Percentiles rank a stretch among this genome's conserved stretches.
These are phyloP conservation scores for Neurospora sp. DNA, from an alignment of 495 filamentous ascomycete genomes.

Conservation along the genomic window DNA sequence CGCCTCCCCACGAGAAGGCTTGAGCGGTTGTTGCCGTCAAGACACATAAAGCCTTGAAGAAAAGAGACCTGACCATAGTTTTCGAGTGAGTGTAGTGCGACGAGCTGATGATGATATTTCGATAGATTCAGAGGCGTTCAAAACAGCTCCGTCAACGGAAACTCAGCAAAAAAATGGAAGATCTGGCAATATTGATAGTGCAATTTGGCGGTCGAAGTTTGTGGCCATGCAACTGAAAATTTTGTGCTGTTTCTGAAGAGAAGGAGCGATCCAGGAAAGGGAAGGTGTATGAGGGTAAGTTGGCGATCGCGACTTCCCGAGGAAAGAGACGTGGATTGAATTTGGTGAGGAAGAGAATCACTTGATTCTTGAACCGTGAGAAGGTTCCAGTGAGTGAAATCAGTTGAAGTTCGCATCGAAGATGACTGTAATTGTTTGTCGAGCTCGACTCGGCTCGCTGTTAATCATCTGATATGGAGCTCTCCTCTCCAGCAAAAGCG, in stretches of 20 bases:
- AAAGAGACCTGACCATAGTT: conserved; percentile 1
- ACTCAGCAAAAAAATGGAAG: background rate
- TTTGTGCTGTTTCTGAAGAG: background rate
- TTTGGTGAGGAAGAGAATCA: background rate
- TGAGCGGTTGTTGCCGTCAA: background rate
- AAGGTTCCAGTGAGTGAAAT: background rate
- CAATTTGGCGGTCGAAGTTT: background rate
- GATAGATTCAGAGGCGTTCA: background rate
- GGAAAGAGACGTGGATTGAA: background rate
- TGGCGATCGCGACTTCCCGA: background rate
- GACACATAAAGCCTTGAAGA: conserved; percentile 5
- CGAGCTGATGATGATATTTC: background rate
- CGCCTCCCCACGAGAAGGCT: conserved; percentile 23
- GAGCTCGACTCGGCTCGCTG: background rate
- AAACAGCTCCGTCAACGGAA: background rate
- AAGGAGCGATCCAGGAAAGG: background rate
- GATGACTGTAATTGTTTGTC: background rate
- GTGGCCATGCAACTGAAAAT: background rate
- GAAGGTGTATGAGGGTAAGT: background rate
- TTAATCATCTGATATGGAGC: background rate
- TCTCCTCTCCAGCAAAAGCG: background rate
- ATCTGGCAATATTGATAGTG: background rate
- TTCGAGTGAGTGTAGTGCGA: background rate
- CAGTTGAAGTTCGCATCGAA: background rate
- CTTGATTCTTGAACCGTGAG: background rate